Conservation (phyloP, 768 basidiomycete genomes). For the Pulveroboletus sp. region DNA sequence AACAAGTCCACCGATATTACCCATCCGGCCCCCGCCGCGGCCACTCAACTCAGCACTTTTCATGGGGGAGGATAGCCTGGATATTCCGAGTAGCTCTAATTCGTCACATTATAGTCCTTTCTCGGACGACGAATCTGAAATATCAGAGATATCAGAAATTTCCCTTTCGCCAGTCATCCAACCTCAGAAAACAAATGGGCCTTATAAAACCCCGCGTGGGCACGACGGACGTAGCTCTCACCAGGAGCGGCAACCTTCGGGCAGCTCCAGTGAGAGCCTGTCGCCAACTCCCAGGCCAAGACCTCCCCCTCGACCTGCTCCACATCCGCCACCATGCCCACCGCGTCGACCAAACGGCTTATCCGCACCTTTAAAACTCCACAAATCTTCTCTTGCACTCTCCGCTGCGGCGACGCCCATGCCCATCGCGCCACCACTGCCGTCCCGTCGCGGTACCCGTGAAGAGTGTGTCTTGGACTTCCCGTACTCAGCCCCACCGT, state of each 20-base stretch:
- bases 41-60: constrained; percentile 17
- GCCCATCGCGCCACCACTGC: constrained; percentile 38
- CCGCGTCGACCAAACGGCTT: constrained; percentile 14
- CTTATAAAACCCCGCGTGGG: background rate
- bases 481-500: constrained; percentile 19
- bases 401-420: constrained; percentile 12
- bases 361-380: background rate
- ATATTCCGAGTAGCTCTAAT: constrained; percentile 17
- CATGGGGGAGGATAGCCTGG: constrained; percentile 18
- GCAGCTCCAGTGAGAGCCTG: constrained; percentile 24
- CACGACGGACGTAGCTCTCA: background rate
- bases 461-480: constrained; percentile 9
- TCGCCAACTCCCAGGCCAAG: constrained; percentile 16
- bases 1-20: constrained; percentile 19
- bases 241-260: constrained; percentile 13
- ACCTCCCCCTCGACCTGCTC: constrained; percentile 21
- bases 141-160: constrained; percentile 22
- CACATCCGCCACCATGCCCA: constrained; percentile 19
- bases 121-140: constrained; percentile 29
- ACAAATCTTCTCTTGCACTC: background rate
- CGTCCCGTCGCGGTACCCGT: constrained; percentile 29
- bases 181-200: constrained; percentile 7
- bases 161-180: constrained; percentile 7
- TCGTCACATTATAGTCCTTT: constrained; percentile 28
- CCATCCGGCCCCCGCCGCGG: constrained; percentile 17